Evolutionary conservation across 768 basidiomycete species (phyloP).

Genomic region (Favolaschia claudopus): DNA sequence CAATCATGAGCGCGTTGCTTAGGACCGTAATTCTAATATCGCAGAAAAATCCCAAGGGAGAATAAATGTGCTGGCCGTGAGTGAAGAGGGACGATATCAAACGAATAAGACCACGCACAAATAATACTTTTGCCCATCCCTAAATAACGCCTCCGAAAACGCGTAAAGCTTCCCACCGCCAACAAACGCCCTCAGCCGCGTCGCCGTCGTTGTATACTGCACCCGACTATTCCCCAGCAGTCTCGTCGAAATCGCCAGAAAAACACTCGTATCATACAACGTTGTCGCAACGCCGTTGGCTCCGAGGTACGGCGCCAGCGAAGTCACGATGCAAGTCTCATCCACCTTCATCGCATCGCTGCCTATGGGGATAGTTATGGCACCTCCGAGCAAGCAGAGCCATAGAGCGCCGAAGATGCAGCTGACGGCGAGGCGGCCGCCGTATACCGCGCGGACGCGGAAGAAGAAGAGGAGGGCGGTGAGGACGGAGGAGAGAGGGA

Average conservation of each 20-base stretch:
- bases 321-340: slow-evolving; percentile 32
- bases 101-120: slow-evolving; percentile 31
- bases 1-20: slow-evolving; percentile 11
- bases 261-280: slow-evolving; percentile 39
- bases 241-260: slow-evolving; percentile 39
- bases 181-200: slow-evolving; percentile 20
- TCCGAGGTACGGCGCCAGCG: slow-evolving; percentile 22
- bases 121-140: slow-evolving; percentile 42
- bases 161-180: slow-evolving; percentile 35
- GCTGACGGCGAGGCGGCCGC: slow-evolving; percentile 26
- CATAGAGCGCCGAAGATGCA: slow-evolving; percentile 39
- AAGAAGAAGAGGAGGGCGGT: slow-evolving; percentile 38
- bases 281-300: slow-evolving; percentile 29
- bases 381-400: slow-evolving; percentile 36
- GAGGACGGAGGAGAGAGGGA: slow-evolving; percentile 25
- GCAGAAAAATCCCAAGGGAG: too few relatives aligned
- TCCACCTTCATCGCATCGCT: slow-evolving; percentile 29
- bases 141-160: slow-evolving; percentile 36
- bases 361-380: slow-evolving; percentile 34
- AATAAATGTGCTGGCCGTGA: too few relatives aligned
- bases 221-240: slow-evolving; percentile 25
- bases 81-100: not conserved
- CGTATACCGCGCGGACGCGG: slow-evolving; percentile 36
- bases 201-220: not conserved
- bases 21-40: slow-evolving; percentile 22